These are phyloP conservation scores for Rhodotorula sp. DNA, from an alignment of 1,284 basidiomycete genomes.

Conservation along the genomic window DNA sequence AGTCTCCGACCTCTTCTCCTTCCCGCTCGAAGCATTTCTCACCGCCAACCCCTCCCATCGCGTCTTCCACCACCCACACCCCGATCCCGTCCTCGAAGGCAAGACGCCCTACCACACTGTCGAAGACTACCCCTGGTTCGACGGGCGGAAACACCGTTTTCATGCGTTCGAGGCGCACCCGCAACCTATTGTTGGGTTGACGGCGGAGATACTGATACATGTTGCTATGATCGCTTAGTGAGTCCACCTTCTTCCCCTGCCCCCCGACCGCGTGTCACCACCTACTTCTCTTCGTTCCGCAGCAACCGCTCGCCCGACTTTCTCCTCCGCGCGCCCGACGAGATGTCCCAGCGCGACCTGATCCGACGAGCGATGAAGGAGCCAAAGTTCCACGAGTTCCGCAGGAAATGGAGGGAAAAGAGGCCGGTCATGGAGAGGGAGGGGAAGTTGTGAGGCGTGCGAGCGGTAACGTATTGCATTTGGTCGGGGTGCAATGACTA, in stretches of 20 bases:
- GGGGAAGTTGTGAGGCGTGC: not conserved
- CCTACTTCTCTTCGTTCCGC: not conserved
- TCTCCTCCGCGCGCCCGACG: conserved; percentile 25
- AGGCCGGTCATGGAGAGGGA: not conserved
- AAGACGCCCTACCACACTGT: conserved; percentile 30
- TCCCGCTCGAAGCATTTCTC: conserved; percentile 41
- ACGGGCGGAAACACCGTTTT: conserved; percentile 34
- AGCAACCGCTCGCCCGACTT: conserved; percentile 36
- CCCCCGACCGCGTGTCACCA: no score
- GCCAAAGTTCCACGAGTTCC: conserved; percentile 8
- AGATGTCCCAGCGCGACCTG: conserved; percentile 26
- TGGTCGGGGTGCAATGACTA: no score
- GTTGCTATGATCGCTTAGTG: conserved; percentile 41
- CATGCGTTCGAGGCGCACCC: conserved; percentile 40
- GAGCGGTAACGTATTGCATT: not conserved
- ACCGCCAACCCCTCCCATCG: conserved; percentile 8
- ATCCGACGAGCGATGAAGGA: conserved; percentile 28
- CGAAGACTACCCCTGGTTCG: conserved; percentile 40
- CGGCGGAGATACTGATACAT: conserved; percentile 41
- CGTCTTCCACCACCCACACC: conserved; percentile 7
- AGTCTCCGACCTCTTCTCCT: conserved; percentile 41
- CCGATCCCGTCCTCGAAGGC: conserved; percentile 17
- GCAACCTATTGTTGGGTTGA: conserved; percentile 33
- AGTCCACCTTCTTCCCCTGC: not conserved
- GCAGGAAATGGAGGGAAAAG: not conserved